These are phyloP conservation scores for Dactylellina sp. DNA, from an alignment of 2,329 filamentous ascomycete species.

Conservation along the genomic window DNA sequence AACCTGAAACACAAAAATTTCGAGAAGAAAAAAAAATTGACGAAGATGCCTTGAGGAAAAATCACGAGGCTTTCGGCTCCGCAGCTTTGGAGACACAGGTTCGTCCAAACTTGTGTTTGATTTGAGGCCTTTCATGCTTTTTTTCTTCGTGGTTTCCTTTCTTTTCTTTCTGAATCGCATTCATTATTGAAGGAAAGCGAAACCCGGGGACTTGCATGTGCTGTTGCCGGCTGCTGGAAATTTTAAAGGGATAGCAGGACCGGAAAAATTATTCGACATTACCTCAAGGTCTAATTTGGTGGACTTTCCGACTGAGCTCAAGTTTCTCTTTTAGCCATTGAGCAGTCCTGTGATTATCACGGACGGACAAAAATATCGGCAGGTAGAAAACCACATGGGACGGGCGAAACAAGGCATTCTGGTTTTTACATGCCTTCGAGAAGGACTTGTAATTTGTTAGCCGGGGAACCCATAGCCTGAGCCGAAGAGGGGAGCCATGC, in stretches of 20 bases:
- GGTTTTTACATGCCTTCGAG: no score
- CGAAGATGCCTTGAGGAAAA: background rate
- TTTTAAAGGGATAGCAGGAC: background rate
- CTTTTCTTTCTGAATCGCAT: background rate
- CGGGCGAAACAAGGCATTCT: background rate
- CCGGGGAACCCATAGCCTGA: constrained; percentile 52
- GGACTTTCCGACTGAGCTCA: constrained; percentile 42
- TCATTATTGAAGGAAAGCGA: background rate
- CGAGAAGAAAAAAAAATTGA: background rate
- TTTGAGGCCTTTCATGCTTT: constrained; percentile 22
- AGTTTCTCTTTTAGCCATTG: constrained; percentile 32
- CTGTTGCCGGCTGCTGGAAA: constrained; percentile 28
- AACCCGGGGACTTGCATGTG: constrained; percentile 51
- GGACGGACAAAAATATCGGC: constrained; percentile 57
- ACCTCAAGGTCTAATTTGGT: background rate
- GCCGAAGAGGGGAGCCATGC: constrained; percentile 23
- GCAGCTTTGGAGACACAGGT: constrained; percentile 10
- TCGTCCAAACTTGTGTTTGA: background rate
- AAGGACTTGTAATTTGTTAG: constrained; percentile 44
- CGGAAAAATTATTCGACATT: constrained; percentile 53
- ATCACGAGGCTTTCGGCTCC: constrained; percentile 38
- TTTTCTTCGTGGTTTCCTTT: background rate
- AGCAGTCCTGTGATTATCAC: constrained; percentile 38
- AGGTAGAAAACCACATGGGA: constrained; percentile 45
- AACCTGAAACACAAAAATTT: constrained; percentile 51